Evolutionary conservation across 2,329 filamentous ascomycete species (phyloP), one percentile per base, ranked within the genome.

Genomic region (Parastagonospora avenae): DNA sequence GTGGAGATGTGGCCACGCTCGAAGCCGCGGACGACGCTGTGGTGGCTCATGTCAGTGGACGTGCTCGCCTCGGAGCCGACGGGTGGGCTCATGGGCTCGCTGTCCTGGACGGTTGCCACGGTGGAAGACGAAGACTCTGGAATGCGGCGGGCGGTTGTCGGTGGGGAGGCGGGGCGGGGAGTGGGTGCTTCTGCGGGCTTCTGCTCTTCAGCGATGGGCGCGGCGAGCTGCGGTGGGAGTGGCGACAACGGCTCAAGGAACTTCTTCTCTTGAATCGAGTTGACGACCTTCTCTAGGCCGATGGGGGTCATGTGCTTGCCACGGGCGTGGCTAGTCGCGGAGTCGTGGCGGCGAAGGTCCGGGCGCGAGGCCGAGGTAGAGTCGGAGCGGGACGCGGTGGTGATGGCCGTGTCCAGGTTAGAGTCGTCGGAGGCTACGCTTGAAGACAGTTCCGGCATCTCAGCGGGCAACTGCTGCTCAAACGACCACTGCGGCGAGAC

Each of bases 221-320:
- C 61, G 36, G 68, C 60, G n/a, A 70, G 76, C 67, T 66, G 76
- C 60, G 64, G 73, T 55, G 70, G 79, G 48, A 74, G 73, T 43
- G 79, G 73, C 42, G 81, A 76, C 32, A 85, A 73, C 4, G 84
- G 83, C 65, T 84, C 80, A 16, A 93, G 79, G 39, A 82, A 82
- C 73, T 86, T 86, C 75, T 90, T 91, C 75, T 94, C 89, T 74
- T 95, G 90, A 70, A 97, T 97, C 33, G 88, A 91, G 49, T 90
- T 85, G 36, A 97, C 91, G 84, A 97, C 95, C 78, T 95, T 95
- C 75, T 96, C 91, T 28, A 97, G 82, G 64, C 94, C 90, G 67
- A 91, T 84, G 6, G 93, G 91, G n/a, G 92, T 95, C 62, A 97
- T 93, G 76, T 96, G 92, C 67, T 90, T 89, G 59, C 87, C 87